Percentiles rank a stretch among this genome's conserved stretches.
These are phyloP conservation scores for Apiospora hydei DNA, from an alignment of 2,329 filamentous ascomycete species.

Conservation along the genomic window DNA sequence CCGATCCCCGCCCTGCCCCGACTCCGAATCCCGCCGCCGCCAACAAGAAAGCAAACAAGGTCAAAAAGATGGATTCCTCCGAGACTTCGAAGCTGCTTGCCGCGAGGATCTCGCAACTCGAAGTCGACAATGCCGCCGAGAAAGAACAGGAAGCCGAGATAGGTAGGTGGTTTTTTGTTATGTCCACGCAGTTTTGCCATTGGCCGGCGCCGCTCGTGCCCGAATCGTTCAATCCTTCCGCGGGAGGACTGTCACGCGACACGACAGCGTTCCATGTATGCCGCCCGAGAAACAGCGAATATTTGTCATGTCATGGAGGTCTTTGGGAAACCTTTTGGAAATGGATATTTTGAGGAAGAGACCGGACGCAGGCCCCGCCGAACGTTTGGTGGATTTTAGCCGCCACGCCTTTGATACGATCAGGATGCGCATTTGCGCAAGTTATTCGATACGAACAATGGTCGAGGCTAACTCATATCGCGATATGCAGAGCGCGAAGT, in stretches of 20 bases:
- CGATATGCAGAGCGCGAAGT: conserved; percentile 33
- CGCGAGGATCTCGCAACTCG: conserved; percentile 92
- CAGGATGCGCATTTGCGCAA: conserved; percentile 15
- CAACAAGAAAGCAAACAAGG: conserved; percentile 83
- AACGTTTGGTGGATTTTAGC: neutral
- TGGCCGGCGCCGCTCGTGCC: neutral
- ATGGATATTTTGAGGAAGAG: neutral
- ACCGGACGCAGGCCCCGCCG: neutral
- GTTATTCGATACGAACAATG: neutral
- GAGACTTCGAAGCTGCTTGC: conserved; percentile 92
- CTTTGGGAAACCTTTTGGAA: neutral
- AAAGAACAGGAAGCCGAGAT: conserved; percentile 97
- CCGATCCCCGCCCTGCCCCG: conserved; percentile 51
- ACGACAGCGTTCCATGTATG: neutral
- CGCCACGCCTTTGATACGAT: neutral
- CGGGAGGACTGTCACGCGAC: conserved; percentile 9
- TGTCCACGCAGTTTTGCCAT: conserved; percentile 10
- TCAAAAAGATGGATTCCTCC: conserved; percentile 86
- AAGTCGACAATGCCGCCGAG: conserved; percentile 90
- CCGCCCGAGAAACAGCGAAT: neutral
- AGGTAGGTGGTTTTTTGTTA: conserved; percentile 62
- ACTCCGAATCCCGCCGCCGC: conserved; percentile 57
- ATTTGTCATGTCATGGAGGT: neutral
- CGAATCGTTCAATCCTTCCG: neutral
- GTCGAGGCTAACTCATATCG: neutral